Evolutionary conservation across 768 basidiomycete species (phyloP), one percentile per base, ranked within the genome.

Genomic region (Naganishia friedmannii): DNA sequence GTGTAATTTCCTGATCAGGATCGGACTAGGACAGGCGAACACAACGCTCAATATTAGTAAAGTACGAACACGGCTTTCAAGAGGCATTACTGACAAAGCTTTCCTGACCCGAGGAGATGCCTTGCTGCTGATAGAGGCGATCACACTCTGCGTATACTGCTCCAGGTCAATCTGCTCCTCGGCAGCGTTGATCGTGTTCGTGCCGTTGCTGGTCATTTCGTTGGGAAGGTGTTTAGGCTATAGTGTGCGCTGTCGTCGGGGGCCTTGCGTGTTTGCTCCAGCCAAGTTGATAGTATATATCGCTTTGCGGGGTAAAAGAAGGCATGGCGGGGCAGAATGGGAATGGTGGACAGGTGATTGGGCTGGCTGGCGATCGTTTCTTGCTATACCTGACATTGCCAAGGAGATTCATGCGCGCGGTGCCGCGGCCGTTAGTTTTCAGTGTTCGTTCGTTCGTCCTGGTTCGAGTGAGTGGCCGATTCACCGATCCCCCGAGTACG

Each of bases 1-100:
- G 26, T 63, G 60, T 23, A 63, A 29, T 42, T 63, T 63, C 60
- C 46, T 63, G 60, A 63, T 63, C 23, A 63, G n/a, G 42, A 63
- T 63, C 8, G 60, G 60, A 28, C 60, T 63, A 17, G 17, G n/a
- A n/a, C 9, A 42, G 37, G 37, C 34, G 21, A 28, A 45, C 13
- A 63, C 5, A 2, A 13, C 4, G 29, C 17, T 28, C 39, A 63
- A 21, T 5, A 17, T 42, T 4, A 13, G 57, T 58, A 23, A 57
- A 34, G 6, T n/a, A 12, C 26, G 15, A 26, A 13, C 31, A 34
- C 6, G 39, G 32, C 39, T 3, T 58, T 8, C 31, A 7, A 37
- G 29, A n/a, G 23, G 21, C n/a, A 9, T 39, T 23, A 37, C 60
- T 23, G 13, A 63, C 60, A 63, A 63, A 23, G 60, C 60, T 37